Evolutionary conservation across 257 asterid species (phyloP).

Genomic region (Scutellaria barbata): DNA sequence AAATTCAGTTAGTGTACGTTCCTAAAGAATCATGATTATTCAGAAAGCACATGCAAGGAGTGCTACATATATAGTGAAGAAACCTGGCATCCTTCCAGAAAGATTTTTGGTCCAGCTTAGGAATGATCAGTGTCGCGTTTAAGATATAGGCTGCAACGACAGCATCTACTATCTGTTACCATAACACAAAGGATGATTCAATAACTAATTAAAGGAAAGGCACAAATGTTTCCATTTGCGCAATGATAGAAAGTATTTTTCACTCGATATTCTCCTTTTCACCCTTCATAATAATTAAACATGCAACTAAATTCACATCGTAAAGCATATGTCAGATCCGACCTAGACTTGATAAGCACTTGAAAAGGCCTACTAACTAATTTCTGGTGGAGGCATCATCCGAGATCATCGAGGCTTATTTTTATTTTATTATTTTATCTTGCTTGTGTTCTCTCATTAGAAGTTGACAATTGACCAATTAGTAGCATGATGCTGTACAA

Average conservation of each 20-base stretch:
- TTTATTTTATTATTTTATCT: background rate
- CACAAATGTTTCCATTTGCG: background rate
- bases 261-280: background rate
- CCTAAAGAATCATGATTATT: background rate
- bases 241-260: background rate
- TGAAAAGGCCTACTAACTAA: too few relatives aligned
- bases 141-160: constrained; percentile 79
- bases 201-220: background rate
- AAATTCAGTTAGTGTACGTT: background rate
- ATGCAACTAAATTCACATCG: background rate
- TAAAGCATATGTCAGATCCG: constrained; percentile 6
- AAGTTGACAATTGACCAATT: background rate
- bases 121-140: constrained; percentile 73
- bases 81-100: constrained; percentile 88
- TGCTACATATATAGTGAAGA: background rate
- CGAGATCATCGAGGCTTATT: too few relatives aligned
- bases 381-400: constrained; percentile 19
- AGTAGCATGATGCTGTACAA: background rate
- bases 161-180: constrained; percentile 75
- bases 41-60: background rate
- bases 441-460: background rate
- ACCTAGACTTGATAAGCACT: background rate
- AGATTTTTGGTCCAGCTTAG: constrained; percentile 72
- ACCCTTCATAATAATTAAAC: background rate
- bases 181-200: constrained; percentile 1